phyloP scores from a whole-genome alignment of 352 stramenopile genomes.

The Phytophthora ohioensis region DNA sequence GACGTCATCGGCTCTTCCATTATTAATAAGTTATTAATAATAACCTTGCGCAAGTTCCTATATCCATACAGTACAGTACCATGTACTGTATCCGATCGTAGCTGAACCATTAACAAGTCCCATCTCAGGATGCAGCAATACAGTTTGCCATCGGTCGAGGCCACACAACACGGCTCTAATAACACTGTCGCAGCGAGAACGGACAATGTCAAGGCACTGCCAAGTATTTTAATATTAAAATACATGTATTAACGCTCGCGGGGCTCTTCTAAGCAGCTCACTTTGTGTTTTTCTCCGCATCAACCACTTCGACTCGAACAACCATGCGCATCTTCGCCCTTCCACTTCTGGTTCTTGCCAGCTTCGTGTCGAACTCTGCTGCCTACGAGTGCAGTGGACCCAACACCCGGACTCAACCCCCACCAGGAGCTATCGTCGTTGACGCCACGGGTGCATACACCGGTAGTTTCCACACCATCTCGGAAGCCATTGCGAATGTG shows the following conservation, averaged over 20 bases:
- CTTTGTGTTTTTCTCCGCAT: background rate
- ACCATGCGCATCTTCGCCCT: conserved; percentile 9
- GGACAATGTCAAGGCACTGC: background rate
- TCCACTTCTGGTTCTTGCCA: conserved; percentile 8
- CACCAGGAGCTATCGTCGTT: conserved; percentile 21
- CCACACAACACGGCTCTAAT: background rate
- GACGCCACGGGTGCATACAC: conserved; percentile 6
- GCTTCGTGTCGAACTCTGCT: background rate
- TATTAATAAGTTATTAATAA: background rate
- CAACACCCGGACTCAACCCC: conserved; percentile 4
- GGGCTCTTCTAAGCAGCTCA: background rate
- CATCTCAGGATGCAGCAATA: background rate
- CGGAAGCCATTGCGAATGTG: conserved; percentile 13
- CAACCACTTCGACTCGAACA: background rate
- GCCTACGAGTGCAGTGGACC: background rate
- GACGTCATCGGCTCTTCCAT: no score
- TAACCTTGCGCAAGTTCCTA: background rate
- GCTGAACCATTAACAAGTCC: background rate
- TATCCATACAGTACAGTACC: background rate
- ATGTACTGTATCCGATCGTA: background rate
- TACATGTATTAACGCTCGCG: background rate
- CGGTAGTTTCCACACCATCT: conserved; percentile 9
- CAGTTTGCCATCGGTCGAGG: background rate
- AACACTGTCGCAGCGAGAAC: background rate
- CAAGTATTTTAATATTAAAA: background rate